Evolutionary conservation across 148 eudicot genomes (phyloP).

Genomic region (Mesembryanthemum crystallinum): DNA sequence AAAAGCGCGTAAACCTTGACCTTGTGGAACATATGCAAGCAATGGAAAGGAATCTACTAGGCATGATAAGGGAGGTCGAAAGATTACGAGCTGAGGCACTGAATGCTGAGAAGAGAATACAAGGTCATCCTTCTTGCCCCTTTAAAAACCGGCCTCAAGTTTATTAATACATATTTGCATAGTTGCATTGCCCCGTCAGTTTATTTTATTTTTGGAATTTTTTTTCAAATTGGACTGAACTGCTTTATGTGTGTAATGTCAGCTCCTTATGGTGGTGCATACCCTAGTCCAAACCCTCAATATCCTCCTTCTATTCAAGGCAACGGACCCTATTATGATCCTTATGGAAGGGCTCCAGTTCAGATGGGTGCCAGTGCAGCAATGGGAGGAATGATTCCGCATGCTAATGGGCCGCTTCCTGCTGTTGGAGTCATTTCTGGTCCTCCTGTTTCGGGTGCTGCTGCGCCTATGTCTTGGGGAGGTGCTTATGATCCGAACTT

Average conservation of each 20-base stretch:
- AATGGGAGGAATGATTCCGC: slow-evolving; percentile 37
- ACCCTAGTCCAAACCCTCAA: slow-evolving; percentile 32
- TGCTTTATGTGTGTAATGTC: slow-evolving; percentile 25
- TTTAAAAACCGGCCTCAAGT: not conserved
- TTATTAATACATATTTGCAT: too few species aligned
- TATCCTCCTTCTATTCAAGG: slow-evolving; percentile 41
- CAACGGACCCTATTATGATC: slow-evolving; percentile 46
- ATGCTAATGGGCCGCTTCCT: slow-evolving; percentile 25
- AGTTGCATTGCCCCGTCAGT: too few species aligned
- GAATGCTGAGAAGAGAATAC: slow-evolving; percentile 57
- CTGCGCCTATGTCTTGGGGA: slow-evolving; percentile 31
- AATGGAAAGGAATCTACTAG: slow-evolving; percentile 59
- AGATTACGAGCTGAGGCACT: slow-evolving; percentile 50
- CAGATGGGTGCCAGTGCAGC: slow-evolving; percentile 32
- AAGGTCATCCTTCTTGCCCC: slow-evolving; percentile 36
- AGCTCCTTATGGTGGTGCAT: slow-evolving; percentile 36
- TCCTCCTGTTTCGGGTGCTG: slow-evolving; percentile 24
- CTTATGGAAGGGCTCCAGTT: slow-evolving; percentile 37
- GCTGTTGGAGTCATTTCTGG: slow-evolving; percentile 8
- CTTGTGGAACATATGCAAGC: slow-evolving; percentile 66
- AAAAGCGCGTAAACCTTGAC: slow-evolving; percentile 57
- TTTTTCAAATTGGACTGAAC: not conserved
- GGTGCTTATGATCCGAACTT: slow-evolving; percentile 17
- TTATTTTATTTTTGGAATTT: not conserved
- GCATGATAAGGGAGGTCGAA: slow-evolving; percentile 64